Evolutionary conservation across 306 rosid genomes (phyloP), one percentile per base, ranked within the genome.

Genomic region (Canavalia gladiata): DNA sequence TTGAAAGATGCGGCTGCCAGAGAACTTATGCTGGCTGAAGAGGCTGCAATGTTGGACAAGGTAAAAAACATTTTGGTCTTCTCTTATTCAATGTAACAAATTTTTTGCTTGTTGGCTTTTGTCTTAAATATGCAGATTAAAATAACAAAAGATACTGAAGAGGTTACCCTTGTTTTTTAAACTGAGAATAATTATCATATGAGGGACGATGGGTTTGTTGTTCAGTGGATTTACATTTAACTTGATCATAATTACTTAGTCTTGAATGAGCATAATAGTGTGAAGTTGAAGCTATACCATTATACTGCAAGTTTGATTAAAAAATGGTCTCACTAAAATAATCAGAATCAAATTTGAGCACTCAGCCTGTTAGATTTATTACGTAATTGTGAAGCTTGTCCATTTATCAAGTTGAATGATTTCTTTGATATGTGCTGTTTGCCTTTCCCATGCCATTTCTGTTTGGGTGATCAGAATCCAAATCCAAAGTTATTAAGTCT

Each of bases 21-120:
- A 86, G 99, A 93, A 85, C 89, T 92, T 62, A 95, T 88, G 97
- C 97, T 59, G 66, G 99, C 99, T 71, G 98, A 95, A 90, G 96
- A 92, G 87, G 88, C 86, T 50, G 98, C 99, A 59, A 89, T 95
- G 87, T 73, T 95, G 81, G 97, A 95, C 81, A 93, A 90, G 97
- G 99, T 95, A 79, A 57, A 66, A 11, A 49, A 43, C 46, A 51
- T 55, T 75, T 52, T 45, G 63, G 3, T 52, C 45, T 71, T 83
- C 70, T 50, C 65, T 4, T 81, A 62, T 84, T 51, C 57, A 65
- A 13, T 51, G 50, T 41, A 50, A 51, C 39, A 8, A 72, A 68
- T 1, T 58, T 59, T 76, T 72, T 70, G n/a, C 5, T 37, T 74
- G 59, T 68, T 46, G 25, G 51, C 34, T 76, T 68, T 63, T 52